These are phyloP conservation scores for Pleurotus giganteus DNA, from an alignment of 768 basidiomycete genomes.

Conservation along the genomic window DNA sequence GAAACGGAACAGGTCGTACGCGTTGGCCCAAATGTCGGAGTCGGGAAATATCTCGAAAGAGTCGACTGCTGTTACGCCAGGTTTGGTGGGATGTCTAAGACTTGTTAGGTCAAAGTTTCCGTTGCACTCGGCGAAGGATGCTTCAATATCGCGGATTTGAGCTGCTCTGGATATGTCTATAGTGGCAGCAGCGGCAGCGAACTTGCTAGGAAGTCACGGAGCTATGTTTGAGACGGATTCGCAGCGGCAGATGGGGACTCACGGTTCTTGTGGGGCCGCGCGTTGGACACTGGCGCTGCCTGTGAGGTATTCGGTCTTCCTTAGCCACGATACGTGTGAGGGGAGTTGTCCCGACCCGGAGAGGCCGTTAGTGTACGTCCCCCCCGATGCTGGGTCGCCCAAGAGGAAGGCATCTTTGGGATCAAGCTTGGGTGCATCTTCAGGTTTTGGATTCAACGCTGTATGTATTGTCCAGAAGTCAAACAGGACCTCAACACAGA, in stretches of 20 bases:
- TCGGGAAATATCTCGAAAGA: slow-evolving; percentile 85
- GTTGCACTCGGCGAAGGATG: slow-evolving; percentile 66
- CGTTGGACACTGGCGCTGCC: slow-evolving; percentile 49
- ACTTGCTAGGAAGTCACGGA: slow-evolving; percentile 32
- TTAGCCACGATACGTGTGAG: slow-evolving; percentile 81
- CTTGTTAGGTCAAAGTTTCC: slow-evolving; percentile 55
- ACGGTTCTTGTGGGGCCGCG: slow-evolving; percentile 53
- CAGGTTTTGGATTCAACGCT: slow-evolving; percentile 65
- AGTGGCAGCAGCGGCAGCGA: slow-evolving; percentile 40
- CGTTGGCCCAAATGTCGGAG: slow-evolving; percentile 84
- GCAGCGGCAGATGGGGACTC: slow-evolving; percentile 20
- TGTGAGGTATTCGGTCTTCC: slow-evolving; percentile 87
- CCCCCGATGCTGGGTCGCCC: slow-evolving; percentile 54
- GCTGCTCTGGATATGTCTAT: slow-evolving; percentile 76
- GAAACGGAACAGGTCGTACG: slow-evolving; percentile 85
- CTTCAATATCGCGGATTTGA: slow-evolving; percentile 76
- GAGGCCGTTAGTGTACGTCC: slow-evolving; percentile 43
- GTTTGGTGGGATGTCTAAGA: slow-evolving; percentile 79
- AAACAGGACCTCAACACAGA: neutral
- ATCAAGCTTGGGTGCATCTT: slow-evolving; percentile 59
- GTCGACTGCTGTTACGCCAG: slow-evolving; percentile 70
- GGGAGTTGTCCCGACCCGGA: slow-evolving; percentile 39
- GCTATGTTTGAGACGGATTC: neutral
- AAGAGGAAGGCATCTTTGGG: slow-evolving; percentile 77
- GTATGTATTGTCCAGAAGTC: neutral